phyloP scores from a whole-genome alignment of 2,329 filamentous ascomycete species.

The Zasmidium citrigriseum region DNA sequence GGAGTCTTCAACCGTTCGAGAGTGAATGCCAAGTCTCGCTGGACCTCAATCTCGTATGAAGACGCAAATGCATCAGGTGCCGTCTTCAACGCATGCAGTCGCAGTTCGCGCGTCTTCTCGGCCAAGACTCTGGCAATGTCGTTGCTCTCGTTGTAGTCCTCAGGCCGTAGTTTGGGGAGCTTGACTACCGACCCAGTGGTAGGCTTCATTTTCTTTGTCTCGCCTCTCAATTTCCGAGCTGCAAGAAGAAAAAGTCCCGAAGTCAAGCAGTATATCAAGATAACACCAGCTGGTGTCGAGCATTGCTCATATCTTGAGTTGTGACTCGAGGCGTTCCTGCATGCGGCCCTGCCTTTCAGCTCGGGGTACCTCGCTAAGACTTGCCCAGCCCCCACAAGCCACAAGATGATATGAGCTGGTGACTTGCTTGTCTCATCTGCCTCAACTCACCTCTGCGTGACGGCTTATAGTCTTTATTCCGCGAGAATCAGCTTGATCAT shows the following conservation, averaged over 20 bases:
- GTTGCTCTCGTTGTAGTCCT: constrained; percentile 7
- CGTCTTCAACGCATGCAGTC: constrained; percentile 28
- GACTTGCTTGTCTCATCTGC: constrained; percentile 14
- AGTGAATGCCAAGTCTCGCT: constrained; percentile 21
- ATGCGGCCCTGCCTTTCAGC: not conserved
- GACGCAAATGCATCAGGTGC: constrained; percentile 35
- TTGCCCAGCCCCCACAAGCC: not conserved
- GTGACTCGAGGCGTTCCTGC: not conserved
- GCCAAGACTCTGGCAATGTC: constrained; percentile 13
- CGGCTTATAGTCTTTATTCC: constrained; percentile 3
- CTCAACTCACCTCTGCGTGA: constrained; percentile 1
- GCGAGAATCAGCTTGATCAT: not conserved
- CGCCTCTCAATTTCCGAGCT: not conserved
- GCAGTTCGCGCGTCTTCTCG: constrained; percentile 25
- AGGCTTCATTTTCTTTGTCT: constrained; percentile 5
- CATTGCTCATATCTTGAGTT: not conserved
- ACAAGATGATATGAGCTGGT: constrained; percentile 4
- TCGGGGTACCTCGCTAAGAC: not conserved
- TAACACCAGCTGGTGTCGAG: not conserved
- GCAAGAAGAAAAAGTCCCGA: not conserved
- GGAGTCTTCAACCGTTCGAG: constrained; percentile 28
- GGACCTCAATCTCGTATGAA: constrained; percentile 30
- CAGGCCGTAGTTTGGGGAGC: constrained; percentile 16
- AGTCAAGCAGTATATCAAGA: not conserved
- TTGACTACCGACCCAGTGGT: constrained; percentile 3